Percentiles rank a stretch among this genome's conserved stretches.
Evolutionary conservation across 148 eudicot species (phyloP).

Genomic region (Chenopodium quinoa): DNA sequence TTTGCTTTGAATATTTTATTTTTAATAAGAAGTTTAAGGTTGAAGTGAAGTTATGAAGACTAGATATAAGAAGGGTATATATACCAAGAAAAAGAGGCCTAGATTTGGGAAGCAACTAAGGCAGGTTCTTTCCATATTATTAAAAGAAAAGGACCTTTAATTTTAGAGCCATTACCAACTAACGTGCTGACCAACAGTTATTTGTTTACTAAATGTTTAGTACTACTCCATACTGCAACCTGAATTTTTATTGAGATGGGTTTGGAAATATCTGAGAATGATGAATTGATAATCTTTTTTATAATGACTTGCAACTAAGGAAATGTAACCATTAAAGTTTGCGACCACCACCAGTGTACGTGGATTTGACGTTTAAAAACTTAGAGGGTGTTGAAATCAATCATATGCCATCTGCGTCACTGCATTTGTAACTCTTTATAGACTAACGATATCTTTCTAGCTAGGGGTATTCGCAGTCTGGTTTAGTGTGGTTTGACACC

Average conservation of each 20-base stretch:
- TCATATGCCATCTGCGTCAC: too few species aligned
- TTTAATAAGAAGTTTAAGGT: neutral
- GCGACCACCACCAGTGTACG: too few species aligned
- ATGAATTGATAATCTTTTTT: neutral
- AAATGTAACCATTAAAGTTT: too few species aligned
- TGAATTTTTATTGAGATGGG: neutral
- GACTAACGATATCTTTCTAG: too few species aligned
- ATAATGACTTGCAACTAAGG: too few species aligned
- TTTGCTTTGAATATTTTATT: neutral
- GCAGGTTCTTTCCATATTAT: constrained; percentile 19
- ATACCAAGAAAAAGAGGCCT: neutral
- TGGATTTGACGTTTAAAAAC: too few species aligned
- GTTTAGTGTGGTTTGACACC: too few species aligned
- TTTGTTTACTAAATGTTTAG: neutral
- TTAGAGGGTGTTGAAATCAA: too few species aligned
- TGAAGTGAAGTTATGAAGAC: constrained; percentile 1
- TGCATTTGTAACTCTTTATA: too few species aligned
- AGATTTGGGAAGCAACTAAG: constrained; percentile 27
- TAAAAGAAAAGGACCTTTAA: neutral
- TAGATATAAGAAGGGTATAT: constrained; percentile 6
- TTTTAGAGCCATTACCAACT: neutral
- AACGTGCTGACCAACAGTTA: neutral
- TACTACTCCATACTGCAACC: neutral
- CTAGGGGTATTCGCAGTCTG: too few species aligned
- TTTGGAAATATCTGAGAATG: neutral